Base-by-base conservation (phyloP, 1,139 yeast species). In the Nakaseomyces kungkrabaensis region DNA sequence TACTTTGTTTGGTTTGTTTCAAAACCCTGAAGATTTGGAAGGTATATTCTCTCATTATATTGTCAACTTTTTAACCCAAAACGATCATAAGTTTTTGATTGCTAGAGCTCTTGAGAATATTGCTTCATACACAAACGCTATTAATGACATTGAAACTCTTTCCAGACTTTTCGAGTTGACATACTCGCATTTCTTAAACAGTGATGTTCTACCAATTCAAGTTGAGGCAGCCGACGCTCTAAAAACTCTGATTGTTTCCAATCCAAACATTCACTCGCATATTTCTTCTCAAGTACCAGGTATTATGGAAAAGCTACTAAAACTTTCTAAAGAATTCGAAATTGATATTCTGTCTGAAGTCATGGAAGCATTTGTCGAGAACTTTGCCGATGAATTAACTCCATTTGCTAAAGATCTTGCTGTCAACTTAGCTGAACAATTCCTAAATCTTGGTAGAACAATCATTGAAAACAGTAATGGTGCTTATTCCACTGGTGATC, bases 361-460 rank as follows among this genome's bases (percentile, higher is more conserved):
- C 26, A 89, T 94, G 85, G 97, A 92, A 69, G 92, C 89, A 53
- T 87, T 95, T 66, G 97, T 92, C 34, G 96, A 89, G 61, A 78
- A 79, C 51, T 94, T 87, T 66, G 78, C 96, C 1, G 85, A 81
- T 53, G 95, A 90, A 67, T 73, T 92, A 54, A 88, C 90, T 53
- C 97, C 97, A 34, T 92, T 90, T 71, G 96, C 97, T 0, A 79
- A 81, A 45, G 94, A 87, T 58, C 73, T 92, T 59, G 92, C 94
- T 68, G 73, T 74, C 33, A 88, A 83, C 61, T 71, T 92, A 57
- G 80, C 82, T 22, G 85, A 82, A 50, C 97, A 90, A 66, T 85
- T 89, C 60, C 67, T 88, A 72, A 76, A 83, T 54, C 67, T 87
- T 47, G 82, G 87, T 1, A 71, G 72, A 34, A 95, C 90, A 54